These are phyloP conservation scores for Citrus unshiu DNA, from an alignment of 345 rosid genomes.

Conservation along the genomic window DNA sequence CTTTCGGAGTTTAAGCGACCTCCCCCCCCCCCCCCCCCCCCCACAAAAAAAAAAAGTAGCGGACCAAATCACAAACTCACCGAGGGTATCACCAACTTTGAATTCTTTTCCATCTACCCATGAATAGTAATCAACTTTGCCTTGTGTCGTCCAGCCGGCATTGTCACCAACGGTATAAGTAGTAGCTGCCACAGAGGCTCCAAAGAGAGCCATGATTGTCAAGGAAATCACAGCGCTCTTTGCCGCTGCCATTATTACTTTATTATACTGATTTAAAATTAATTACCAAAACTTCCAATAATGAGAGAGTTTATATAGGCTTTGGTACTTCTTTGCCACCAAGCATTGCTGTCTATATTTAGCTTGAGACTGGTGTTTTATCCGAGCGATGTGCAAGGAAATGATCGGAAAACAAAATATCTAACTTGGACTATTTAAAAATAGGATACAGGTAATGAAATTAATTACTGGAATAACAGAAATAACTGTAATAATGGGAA, in stretches of 20 bases:
- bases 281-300: neutral
- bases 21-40: too few relatives aligned
- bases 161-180: neutral
- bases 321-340: neutral
- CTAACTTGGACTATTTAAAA: neutral
- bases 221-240: neutral
- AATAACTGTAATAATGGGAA: too few relatives aligned
- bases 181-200: neutral
- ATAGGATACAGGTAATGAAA: neutral
- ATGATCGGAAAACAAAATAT: neutral
- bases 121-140: neutral
- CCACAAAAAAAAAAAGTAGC: accelerated
- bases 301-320: neutral
- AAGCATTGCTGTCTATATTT: neutral
- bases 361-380: neutral
- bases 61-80: neutral
- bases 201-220: slow-evolving; percentile 7
- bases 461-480: too few relatives aligned
- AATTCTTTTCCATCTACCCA: neutral
- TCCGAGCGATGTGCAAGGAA: neutral
- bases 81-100: neutral
- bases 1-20: too few relatives aligned
- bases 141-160: neutral
- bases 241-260: neutral
- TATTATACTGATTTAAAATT: neutral